Base-by-base conservation (phyloP, 208 protist genomes). In the Tetramitus jugosus region DNA sequence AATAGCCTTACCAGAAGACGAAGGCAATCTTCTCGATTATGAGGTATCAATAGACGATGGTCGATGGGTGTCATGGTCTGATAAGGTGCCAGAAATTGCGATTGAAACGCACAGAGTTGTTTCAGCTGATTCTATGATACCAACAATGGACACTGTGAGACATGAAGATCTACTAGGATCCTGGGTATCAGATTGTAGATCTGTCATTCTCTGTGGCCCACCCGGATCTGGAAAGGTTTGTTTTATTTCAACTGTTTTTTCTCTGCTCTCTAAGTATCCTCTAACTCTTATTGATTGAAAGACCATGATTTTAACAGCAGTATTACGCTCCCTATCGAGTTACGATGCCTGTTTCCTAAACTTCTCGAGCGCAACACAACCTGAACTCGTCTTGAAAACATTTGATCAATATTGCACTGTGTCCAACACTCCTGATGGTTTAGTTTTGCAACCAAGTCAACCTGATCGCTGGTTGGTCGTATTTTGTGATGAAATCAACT, bases 401-500 rank as follows among this genome's bases (percentile, higher is more conserved):
- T 91, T 99, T 68, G 95, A 98, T 72, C 94, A 98, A 80, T 92
- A 98, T 84, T 99, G 97, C 84, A 88, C 89, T 20, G 88, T 96
- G 60, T 84, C 88, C 72, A 90, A 92, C 77, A 98, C 94, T 20
- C 85, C 90, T 0, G 80, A 86, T 49, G 95, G 94, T 3, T 86
- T 90, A 56, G 89, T 98, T 14, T 86, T 98, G 74, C 80, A 88
- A 42, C 95, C 95, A 3, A 84, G 82, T 26, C 87, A 87, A 39
- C 87, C 89, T 4, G 85, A 86, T 62, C 97, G 97, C 84, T 90
- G 91, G 82, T 87, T 99, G 23, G 89, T 99, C 0, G 83, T 99
- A 31, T 99, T 99, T 82, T 99, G 97, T 87, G 97, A 99, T 86
- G 97, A 99, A 84, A 94, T 99, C 83, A 99, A 99, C 82, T 87